Percentiles rank a stretch among this genome's conserved stretches.
phyloP scores from a whole-genome alignment of 129 eudicot species.

The Calendula officinalis region DNA sequence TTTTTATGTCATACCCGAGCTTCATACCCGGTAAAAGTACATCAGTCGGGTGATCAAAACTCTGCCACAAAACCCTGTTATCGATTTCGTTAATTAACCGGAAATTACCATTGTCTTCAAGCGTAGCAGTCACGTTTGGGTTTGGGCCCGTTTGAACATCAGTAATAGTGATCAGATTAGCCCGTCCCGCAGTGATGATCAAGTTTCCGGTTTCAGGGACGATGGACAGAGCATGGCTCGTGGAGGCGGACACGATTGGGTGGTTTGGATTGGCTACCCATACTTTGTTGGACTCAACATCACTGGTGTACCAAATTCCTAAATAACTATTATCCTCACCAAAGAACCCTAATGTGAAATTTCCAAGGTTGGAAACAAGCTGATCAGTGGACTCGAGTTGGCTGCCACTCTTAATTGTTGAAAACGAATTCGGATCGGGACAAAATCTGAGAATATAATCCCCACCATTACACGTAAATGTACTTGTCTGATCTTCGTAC shows the following conservation, averaged over 20 bases:
- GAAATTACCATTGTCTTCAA: slow-evolving; percentile 36
- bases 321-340: slow-evolving; percentile 18
- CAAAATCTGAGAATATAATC: slow-evolving; percentile 24
- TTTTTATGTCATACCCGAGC: slow-evolving; percentile 22
- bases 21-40: slow-evolving; percentile 44
- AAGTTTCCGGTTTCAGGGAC: slow-evolving; percentile 28
- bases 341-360: slow-evolving; percentile 38
- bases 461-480: slow-evolving; percentile 16
- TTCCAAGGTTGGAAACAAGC: slow-evolving; percentile 24
- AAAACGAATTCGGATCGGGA: slow-evolving; percentile 14
- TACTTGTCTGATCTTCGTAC: slow-evolving; percentile 7
- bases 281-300: slow-evolving; percentile 15
- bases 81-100: slow-evolving; percentile 17
- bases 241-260: slow-evolving; percentile 18
- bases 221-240: slow-evolving; percentile 12
- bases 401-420: slow-evolving; percentile 14
- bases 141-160: slow-evolving; percentile 12
- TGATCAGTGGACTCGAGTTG: slow-evolving; percentile 3
- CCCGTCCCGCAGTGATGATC: slow-evolving; percentile 4
- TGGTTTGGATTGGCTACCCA: slow-evolving; percentile 41
- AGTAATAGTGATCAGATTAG: slow-evolving; percentile 9
- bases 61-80: slow-evolving; percentile 33
- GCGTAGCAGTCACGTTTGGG: slow-evolving; percentile 26
- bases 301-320: slow-evolving; percentile 39
- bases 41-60: slow-evolving; percentile 39